phyloP scores from a whole-genome alignment of 352 stramenopile genomes.

The Globisporangium spinosum region DNA sequence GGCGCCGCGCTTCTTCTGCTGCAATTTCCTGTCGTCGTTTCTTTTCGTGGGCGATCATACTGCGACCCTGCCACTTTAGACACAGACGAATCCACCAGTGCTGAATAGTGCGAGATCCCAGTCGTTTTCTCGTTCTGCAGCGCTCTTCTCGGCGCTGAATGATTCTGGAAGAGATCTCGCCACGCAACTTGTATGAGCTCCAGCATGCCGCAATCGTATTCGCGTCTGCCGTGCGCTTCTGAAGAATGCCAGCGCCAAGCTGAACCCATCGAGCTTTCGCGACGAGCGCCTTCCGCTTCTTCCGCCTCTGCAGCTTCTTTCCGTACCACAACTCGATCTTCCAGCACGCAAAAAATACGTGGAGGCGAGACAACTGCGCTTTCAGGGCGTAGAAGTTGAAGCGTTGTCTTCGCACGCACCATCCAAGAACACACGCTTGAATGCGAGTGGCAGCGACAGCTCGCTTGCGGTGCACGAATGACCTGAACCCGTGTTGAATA shows the following conservation, averaged over 20 bases:
- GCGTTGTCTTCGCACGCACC: constrained; percentile 24
- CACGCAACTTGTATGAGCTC: constrained; percentile 26
- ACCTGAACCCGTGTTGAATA: constrained; percentile 31
- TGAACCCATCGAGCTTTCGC: constrained; percentile 31
- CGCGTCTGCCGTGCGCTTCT: constrained; percentile 23
- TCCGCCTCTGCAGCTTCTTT: constrained; percentile 21
- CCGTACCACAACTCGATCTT: constrained; percentile 50
- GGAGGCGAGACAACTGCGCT: constrained; percentile 32
- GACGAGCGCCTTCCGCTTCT: constrained; percentile 25
- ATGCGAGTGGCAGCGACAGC: constrained; percentile 21
- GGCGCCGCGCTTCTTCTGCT: not conserved
- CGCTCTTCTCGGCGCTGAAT: constrained; percentile 6
- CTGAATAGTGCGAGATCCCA: constrained; percentile 27
- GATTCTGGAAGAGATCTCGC: constrained; percentile 19
- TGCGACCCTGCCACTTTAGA: constrained; percentile 33
- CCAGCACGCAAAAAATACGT: constrained; percentile 42
- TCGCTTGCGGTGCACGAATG: constrained; percentile 20
- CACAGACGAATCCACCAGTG: constrained; percentile 41
- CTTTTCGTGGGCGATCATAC: constrained; percentile 22
- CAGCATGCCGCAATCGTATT: constrained; percentile 35
- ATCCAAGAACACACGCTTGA: constrained; percentile 35
- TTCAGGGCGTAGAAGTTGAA: constrained; percentile 48
- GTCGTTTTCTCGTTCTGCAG: constrained; percentile 10
- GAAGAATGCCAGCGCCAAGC: constrained; percentile 26
- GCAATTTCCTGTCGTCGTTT: constrained; percentile 7